These are phyloP conservation scores for Xylariaceae sp. DNA, from an alignment of 2,329 filamentous ascomycete species.

Conservation along the genomic window DNA sequence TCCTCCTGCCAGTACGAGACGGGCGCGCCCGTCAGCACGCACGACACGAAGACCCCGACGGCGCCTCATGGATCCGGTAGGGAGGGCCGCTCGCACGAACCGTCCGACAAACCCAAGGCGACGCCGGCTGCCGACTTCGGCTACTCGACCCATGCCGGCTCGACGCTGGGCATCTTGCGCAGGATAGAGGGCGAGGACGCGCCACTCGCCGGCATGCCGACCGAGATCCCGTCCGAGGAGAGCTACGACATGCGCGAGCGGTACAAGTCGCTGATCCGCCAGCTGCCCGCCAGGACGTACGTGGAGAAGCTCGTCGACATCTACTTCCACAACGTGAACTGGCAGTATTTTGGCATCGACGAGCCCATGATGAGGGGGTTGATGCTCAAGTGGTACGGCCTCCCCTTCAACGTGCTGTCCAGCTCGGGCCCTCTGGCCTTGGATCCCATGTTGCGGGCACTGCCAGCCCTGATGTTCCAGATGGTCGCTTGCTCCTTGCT, in stretches of 20 bases:
- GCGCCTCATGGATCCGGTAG: constrained; percentile 10
- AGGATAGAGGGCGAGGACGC: constrained; percentile 45
- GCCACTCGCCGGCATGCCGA: constrained; percentile 30
- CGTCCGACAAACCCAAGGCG: constrained; percentile 32
- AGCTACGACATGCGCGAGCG: constrained; percentile 45
- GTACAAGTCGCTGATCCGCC: constrained; percentile 54
- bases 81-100: constrained; percentile 17
- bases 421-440: constrained; percentile 46
- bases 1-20: constrained; percentile 53
- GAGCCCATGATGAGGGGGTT: constrained; percentile 45
- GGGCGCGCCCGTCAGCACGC: constrained; percentile 39
- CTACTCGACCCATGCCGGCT: constrained; percentile 44
- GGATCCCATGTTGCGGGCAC: constrained; percentile 46
- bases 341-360: constrained; percentile 53
- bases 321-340: constrained; percentile 55
- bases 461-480: constrained; percentile 57
- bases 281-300: constrained; percentile 49
- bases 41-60: constrained; percentile 23
- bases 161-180: constrained; percentile 50
- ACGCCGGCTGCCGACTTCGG: constrained; percentile 46
- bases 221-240: constrained; percentile 30
- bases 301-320: constrained; percentile 50
- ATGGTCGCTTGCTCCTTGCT: constrained; percentile 51
- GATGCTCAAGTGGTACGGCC: constrained; percentile 48
- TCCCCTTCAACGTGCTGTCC: constrained; percentile 47